Evolutionary conservation across 2,329 filamentous ascomycete species (phyloP).

Genomic region (Aureobasidium sp.): DNA sequence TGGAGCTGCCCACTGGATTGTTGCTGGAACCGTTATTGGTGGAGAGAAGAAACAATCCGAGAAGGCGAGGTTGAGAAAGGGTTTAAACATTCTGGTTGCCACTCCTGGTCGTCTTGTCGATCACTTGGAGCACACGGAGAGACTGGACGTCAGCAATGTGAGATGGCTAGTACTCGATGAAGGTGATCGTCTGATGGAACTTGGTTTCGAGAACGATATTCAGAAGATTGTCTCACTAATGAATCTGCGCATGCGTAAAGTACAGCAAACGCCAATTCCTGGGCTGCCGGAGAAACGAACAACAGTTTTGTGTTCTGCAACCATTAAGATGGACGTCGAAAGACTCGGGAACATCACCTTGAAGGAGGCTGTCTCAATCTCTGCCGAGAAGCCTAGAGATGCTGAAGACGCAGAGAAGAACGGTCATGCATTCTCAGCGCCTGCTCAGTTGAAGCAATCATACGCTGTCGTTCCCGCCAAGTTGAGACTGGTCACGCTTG

Average conservation of each 20-base stretch:
- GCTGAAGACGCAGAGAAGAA: constrained; percentile 38
- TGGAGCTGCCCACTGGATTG: constrained; percentile 87
- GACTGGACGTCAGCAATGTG: constrained; percentile 78
- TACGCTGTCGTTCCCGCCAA: constrained; percentile 86
- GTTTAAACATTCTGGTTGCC: constrained; percentile 89
- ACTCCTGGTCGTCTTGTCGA: constrained; percentile 88
- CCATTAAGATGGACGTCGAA: constrained; percentile 96
- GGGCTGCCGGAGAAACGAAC: constrained; percentile 68
- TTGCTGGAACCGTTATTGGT: constrained; percentile 75
- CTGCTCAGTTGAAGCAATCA: constrained; percentile 87
- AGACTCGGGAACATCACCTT: constrained; percentile 89
- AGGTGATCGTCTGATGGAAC: constrained; percentile 95
- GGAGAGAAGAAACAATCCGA: constrained; percentile 72
- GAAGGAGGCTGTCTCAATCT: constrained; percentile 83
- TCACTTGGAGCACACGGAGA: constrained; percentile 87
- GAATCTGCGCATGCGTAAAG: constrained; percentile 57
- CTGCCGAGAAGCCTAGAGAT: constrained; percentile 47
- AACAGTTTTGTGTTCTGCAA: constrained; percentile 90
- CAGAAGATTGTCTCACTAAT: constrained; percentile 78
- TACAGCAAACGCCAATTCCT: constrained; percentile 53
- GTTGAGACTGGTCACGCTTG: constrained; percentile 78
- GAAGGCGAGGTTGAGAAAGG: constrained; percentile 88
- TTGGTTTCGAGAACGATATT: constrained; percentile 93
- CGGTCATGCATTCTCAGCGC: constrained; percentile 64
- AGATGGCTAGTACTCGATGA: constrained; percentile 94